Evolutionary conservation across 1,284 basidiomycete genomes (phyloP).

Genomic region (Moesziomyces aphidis): DNA sequence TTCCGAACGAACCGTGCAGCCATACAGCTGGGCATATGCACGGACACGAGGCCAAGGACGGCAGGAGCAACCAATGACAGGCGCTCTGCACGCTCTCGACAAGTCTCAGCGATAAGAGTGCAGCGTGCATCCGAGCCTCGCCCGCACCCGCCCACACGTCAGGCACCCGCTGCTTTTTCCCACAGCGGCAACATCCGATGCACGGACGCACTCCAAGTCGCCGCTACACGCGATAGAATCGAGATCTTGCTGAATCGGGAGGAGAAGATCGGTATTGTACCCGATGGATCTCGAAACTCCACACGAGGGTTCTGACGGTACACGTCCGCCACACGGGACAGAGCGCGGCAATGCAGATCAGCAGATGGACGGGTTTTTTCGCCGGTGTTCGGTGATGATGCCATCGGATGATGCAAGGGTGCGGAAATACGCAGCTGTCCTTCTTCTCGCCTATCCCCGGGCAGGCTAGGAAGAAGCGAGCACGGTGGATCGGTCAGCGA

Average conservation of each 20-base stretch:
- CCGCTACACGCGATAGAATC: neutral
- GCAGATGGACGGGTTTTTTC: neutral
- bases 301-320: too few relatives aligned
- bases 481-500: neutral
- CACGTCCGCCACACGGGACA: neutral
- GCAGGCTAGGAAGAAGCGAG: neutral
- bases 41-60: neutral
- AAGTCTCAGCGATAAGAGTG: neutral
- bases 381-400: neutral
- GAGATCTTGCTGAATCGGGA: neutral
- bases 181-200: neutral
- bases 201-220: conserved; percentile 6
- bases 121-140: neutral
- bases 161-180: neutral
- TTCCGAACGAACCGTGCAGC: neutral
- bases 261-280: too few relatives aligned
- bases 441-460: neutral
- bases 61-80: neutral
- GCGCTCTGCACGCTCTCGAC: neutral
- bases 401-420: neutral
- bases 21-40: neutral
- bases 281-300: too few relatives aligned
- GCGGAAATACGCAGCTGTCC: conserved; percentile 1
- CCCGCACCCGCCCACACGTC: neutral
- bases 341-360: neutral